phyloP scores from a whole-genome alignment of 768 basidiomycete genomes.

The Lactarius evosmus region DNA sequence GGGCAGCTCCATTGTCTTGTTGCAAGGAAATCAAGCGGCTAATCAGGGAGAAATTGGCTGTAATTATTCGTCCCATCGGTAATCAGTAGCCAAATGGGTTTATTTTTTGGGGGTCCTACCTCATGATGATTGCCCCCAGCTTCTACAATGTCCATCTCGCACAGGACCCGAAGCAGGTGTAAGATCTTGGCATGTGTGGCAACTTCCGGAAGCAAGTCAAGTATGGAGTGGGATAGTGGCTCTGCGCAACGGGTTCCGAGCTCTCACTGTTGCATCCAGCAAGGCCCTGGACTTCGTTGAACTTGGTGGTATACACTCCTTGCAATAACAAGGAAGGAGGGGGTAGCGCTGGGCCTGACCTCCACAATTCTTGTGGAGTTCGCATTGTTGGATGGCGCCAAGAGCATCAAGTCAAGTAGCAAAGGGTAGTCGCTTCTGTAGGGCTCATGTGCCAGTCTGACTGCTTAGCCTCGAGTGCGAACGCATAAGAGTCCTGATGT shows the following conservation, averaged over 20 bases:
- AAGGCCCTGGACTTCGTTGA: slow-evolving; percentile 90
- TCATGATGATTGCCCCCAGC: slow-evolving; percentile 92
- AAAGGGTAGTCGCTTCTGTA: slow-evolving; percentile 84
- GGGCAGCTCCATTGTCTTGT: slow-evolving; percentile 86
- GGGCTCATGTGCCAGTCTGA: slow-evolving; percentile 98
- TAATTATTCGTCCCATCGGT: slow-evolving; percentile 1
- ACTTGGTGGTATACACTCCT: slow-evolving; percentile 87
- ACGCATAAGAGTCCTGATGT: slow-evolving; percentile 75
- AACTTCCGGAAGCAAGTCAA: slow-evolving; percentile 77
- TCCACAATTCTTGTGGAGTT: slow-evolving; percentile 62
- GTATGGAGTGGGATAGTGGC: slow-evolving; percentile 59
- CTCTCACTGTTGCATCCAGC: slow-evolving; percentile 40
- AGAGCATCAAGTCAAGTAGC: slow-evolving; percentile 86
- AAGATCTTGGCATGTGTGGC: slow-evolving; percentile 87
- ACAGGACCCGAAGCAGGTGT: slow-evolving; percentile 84
- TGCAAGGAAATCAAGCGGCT: slow-evolving; percentile 92
- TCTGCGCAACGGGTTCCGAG: slow-evolving; percentile 47
- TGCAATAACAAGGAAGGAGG: slow-evolving; percentile 81
- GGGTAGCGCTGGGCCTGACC: slow-evolving; percentile 49
- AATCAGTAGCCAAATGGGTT: slow-evolving; percentile 1
- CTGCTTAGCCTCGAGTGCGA: slow-evolving; percentile 88
- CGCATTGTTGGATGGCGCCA: slow-evolving; percentile 91
- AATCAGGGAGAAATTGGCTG: slow-evolving; percentile 94
- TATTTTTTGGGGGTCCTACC: slow-evolving; percentile 48
- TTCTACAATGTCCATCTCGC: slow-evolving; percentile 73